These are phyloP conservation scores for Termitomyces sp. DNA, from an alignment of 768 basidiomycete species.

Conservation along the genomic window DNA sequence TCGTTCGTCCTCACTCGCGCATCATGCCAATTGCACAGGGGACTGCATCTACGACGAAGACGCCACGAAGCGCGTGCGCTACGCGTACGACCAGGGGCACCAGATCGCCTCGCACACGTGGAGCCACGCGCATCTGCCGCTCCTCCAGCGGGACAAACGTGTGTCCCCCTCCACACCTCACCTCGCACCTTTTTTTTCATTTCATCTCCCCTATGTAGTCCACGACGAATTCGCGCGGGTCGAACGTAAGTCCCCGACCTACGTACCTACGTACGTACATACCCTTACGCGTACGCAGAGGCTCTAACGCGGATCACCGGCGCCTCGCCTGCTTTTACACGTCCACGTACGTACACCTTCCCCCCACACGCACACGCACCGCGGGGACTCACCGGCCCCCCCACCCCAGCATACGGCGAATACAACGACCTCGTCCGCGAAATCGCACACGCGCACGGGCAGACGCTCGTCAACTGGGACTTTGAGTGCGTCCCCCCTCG, in stretches of 20 bases:
- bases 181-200: too few species aligned
- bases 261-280: too few species aligned
- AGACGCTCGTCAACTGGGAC: conserved; percentile 31
- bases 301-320: conserved; percentile 32
- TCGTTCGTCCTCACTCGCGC: too few species aligned
- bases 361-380: too few species aligned
- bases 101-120: conserved; percentile 42
- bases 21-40: too few species aligned
- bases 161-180: not conserved
- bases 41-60: conserved; percentile 30
- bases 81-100: conserved; percentile 33
- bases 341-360: conserved; percentile 26
- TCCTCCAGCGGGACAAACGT: conserved; percentile 27
- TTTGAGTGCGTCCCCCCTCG: conserved; percentile 24
- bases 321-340: conserved; percentile 30
- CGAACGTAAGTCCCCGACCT: conserved; percentile 21
- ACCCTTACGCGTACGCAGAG: conserved; percentile 17
- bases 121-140: conserved; percentile 29
- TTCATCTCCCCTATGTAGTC: too few species aligned
- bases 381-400: too few species aligned
- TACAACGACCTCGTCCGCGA: conserved; percentile 31
- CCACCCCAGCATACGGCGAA: conserved; percentile 29
- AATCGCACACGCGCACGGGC: conserved; percentile 24
- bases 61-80: conserved; percentile 22
- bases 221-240: conserved; percentile 29